Conservation (phyloP, 768 basidiomycete species). For the Lepiota venenata region DNA sequence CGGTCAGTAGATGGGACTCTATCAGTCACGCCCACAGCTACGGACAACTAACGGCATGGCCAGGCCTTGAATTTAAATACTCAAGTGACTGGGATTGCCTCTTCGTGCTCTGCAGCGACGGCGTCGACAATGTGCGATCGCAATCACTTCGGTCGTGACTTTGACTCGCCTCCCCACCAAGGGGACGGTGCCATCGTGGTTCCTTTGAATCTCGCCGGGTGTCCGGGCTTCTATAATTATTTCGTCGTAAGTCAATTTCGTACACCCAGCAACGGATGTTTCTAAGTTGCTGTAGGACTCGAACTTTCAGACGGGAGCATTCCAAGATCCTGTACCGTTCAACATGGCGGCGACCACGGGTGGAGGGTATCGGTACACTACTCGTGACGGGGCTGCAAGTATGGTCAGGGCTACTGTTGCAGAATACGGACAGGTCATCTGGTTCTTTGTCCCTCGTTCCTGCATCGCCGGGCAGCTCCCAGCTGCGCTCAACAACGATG, state of each 20-base stretch:
- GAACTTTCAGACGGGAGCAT: conserved; percentile 18
- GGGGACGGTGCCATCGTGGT: conserved; percentile 22
- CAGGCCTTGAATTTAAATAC: conserved; percentile 6
- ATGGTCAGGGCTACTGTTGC: conserved; percentile 24
- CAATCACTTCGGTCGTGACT: conserved; percentile 21
- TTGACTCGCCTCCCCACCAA: conserved; percentile 22
- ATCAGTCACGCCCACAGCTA: not conserved
- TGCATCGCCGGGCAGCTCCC: conserved; percentile 23
- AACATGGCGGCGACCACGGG: conserved; percentile 19
- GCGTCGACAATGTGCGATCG: conserved; percentile 18
- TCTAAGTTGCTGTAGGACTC: conserved; percentile 15
- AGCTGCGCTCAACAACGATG: conserved; percentile 20
- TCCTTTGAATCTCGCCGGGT: conserved; percentile 19
- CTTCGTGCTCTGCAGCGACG: conserved; percentile 19
- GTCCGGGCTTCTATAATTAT: conserved; percentile 24
- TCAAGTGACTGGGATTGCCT: not conserved
- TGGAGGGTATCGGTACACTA: conserved; percentile 20
- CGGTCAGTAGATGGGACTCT: conserved; percentile 9
- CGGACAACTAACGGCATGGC: not conserved
- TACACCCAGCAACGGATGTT: not conserved
- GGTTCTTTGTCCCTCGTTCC: conserved; percentile 24
- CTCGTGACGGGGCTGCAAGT: conserved; percentile 18
- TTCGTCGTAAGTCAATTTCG: conserved; percentile 18
- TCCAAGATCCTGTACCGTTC: conserved; percentile 24
- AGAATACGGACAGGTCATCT: conserved; percentile 23